phyloP scores from a whole-genome alignment of 306 rosid species.

The peach (Prunus persica) region DNA sequence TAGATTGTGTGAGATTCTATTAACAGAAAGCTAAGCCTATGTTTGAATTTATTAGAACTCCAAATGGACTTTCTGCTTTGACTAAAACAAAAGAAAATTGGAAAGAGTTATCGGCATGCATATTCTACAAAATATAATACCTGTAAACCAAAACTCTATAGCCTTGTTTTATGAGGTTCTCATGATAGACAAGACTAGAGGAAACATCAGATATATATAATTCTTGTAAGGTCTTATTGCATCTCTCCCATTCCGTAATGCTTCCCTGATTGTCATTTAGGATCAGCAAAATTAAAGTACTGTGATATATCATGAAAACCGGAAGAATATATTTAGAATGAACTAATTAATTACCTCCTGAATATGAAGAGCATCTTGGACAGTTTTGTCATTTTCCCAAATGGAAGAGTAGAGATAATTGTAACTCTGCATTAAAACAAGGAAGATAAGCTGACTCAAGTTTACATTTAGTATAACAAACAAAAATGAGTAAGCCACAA shows the following conservation, averaged over 20 bases:
- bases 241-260: slow-evolving; percentile 25
- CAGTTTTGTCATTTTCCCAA: slow-evolving; percentile 22
- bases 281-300: no score
- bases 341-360: background rate
- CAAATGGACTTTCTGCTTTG: no score
- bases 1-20: background rate
- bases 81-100: background rate
- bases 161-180: slow-evolving; percentile 22
- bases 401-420: background rate
- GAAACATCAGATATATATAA: slow-evolving; percentile 16
- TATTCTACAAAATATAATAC: background rate
- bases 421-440: background rate
- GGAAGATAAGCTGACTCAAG: background rate
- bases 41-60: no score
- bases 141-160: slow-evolving; percentile 30
- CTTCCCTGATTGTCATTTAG: slow-evolving; percentile 19
- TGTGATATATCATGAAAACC: no score
- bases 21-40: no score
- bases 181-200: slow-evolving; percentile 19
- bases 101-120: background rate
- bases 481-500: no score
- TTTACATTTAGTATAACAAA: no score
- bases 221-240: slow-evolving; percentile 14
- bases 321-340: background rate
- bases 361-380: slow-evolving; percentile 18